Base-by-base conservation (phyloP, 768 basidiomycete genomes). In the Serendipita sp. region DNA sequence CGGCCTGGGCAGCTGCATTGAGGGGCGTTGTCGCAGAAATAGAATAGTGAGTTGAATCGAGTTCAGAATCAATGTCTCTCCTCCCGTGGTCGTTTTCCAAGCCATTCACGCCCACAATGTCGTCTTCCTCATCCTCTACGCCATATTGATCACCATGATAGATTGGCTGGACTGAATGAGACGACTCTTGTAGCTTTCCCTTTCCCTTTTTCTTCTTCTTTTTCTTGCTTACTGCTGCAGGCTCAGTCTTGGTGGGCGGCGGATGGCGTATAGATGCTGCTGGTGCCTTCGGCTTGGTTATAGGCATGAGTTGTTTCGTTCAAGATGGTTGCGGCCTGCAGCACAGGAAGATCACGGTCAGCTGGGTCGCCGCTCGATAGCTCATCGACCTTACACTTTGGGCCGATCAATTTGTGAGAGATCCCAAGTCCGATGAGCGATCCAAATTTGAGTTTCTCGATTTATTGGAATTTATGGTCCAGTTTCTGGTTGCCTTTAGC, bases 191-290 rank as follows among this genome's bases (percentile, higher is more conserved):
- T 28, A 74, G 76, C 67, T 79, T 80, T 3, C 72, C 73, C 67
- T 78, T 79, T 69, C 74, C 78, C 75, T 79, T 80, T 73, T 78
- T 79, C 65, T 70, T 70, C 62, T 74, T 76, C 77, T 75, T 79
- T 44, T 70, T 69, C 44, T 70, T 72, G 44, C 65, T 63, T 11
- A 36, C 60, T 18, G 69, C 44, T 16, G 67, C 64, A 30, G 66
- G 51, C 0, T 32, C 60, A 23, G 48, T 67, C 58, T 65, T 28
- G 11, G 56, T 28, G 13, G 45, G 30, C 5, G 64, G 30, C 44
- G 45, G 58, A 28, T 28, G 36, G 56, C 56, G 56, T 28, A 35
- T 60, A 35, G 56, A 32, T 60, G 56, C 56, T 32, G 56, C 23
- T n/a, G 36, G 28, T 32, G 30, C 56, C 34, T 60, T 60, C 30